These are phyloP conservation scores for Zangia roseola DNA, from an alignment of 768 basidiomycete species.

Conservation along the genomic window DNA sequence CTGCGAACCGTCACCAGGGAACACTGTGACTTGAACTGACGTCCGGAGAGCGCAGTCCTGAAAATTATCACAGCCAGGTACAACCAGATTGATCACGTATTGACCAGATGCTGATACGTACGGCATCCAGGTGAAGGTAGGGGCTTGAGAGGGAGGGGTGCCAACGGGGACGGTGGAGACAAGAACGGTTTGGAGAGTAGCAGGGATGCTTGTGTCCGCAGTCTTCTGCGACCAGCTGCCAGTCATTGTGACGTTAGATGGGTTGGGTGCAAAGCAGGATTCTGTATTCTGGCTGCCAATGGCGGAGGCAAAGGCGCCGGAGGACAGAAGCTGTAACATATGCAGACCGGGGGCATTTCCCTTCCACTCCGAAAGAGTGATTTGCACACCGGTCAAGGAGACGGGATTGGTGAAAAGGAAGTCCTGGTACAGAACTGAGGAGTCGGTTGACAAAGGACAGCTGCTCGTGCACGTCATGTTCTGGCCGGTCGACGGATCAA, in stretches of 20 bases:
- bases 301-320: slow-evolving; percentile 87
- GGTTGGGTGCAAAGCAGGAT: slow-evolving; percentile 76
- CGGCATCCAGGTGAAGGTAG: slow-evolving; percentile 86
- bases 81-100: slow-evolving; percentile 80
- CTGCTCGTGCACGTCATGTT: slow-evolving; percentile 72
- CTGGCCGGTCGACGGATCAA: slow-evolving; percentile 72
- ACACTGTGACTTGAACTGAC: slow-evolving; percentile 77
- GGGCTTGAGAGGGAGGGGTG: slow-evolving; percentile 57
- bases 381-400: slow-evolving; percentile 85
- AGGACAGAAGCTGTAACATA: slow-evolving; percentile 87
- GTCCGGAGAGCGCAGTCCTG: slow-evolving; percentile 82
- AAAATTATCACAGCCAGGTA: slow-evolving; percentile 83
- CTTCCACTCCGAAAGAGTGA: slow-evolving; percentile 73
- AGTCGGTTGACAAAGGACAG: slow-evolving; percentile 80
- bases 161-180: slow-evolving; percentile 65
- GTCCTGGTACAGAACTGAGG: slow-evolving; percentile 85
- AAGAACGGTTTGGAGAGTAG: slow-evolving; percentile 74
- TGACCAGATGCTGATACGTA: slow-evolving; percentile 87
- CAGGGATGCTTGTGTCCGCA: slow-evolving; percentile 73
- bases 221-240: slow-evolving; percentile 68
- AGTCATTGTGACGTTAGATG: slow-evolving; percentile 66
- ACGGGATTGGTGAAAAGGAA: slow-evolving; percentile 72
- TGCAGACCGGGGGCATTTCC: slow-evolving; percentile 83
- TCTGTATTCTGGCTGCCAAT: slow-evolving; percentile 53
- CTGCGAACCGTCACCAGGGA: slow-evolving; percentile 65